Percentiles rank a stretch among this genome's conserved stretches.
phyloP scores from a whole-genome alignment of 73 alveolate genomes.

The Tetrahymena malaccensis region DNA sequence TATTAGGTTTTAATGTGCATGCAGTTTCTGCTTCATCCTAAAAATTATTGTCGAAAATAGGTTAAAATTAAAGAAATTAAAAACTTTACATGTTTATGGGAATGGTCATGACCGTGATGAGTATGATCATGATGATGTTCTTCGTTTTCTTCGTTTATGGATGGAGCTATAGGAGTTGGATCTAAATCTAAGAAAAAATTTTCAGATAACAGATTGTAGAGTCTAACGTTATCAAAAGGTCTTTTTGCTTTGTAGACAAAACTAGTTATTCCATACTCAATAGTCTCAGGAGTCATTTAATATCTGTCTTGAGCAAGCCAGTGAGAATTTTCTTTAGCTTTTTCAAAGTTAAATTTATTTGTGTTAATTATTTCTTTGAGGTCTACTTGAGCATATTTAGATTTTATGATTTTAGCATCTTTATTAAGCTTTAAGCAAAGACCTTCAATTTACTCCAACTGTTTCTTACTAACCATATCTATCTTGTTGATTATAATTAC shows the following conservation, averaged over 20 bases:
- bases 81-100: not conserved
- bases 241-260: conserved; percentile 33
- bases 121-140: not conserved
- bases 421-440: conserved; percentile 43
- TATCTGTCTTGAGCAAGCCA: conserved; percentile 46
- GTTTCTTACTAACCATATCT: conserved; percentile 33
- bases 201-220: conserved; percentile 2
- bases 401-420: conserved; percentile 38
- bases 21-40: not conserved
- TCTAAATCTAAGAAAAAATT: not conserved
- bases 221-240: conserved; percentile 45
- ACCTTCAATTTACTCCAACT: not conserved
- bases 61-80: not conserved
- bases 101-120: not conserved
- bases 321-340: conserved; percentile 37
- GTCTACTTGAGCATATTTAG: conserved; percentile 33
- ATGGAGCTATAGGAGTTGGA: not conserved
- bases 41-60: not conserved
- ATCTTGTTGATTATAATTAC: conserved; percentile 48
- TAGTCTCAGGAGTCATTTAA: conserved; percentile 47
- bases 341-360: conserved; percentile 36
- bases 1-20: not conserved
- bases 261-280: conserved; percentile 48
- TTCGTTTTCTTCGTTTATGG: not conserved
- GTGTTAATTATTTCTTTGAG: conserved; percentile 40